Conservation (phyloP, 768 basidiomycete genomes). For the Russula earlei region DNA sequence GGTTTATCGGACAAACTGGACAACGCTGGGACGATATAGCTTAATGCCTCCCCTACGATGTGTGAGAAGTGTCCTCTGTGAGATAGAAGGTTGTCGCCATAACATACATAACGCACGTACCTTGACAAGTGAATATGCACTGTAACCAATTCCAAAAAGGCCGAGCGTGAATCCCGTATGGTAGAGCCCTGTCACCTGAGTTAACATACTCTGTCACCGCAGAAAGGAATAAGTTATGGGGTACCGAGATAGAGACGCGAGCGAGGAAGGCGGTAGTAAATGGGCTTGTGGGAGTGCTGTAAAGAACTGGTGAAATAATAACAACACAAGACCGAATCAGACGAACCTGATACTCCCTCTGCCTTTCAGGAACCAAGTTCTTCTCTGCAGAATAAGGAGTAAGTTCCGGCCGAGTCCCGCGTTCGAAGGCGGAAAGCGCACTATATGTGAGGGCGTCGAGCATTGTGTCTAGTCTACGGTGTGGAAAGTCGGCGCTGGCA, state of each 20-base stretch:
- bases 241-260: constrained; percentile 57
- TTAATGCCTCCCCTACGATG: constrained; percentile 9
- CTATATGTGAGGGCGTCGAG: constrained; percentile 58
- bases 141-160: constrained; percentile 43
- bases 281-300: constrained; percentile 36
- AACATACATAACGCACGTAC: constrained; percentile 19
- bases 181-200: constrained; percentile 39
- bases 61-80: neutral
- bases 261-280: constrained; percentile 54
- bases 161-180: constrained; percentile 44
- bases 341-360: constrained; percentile 56
- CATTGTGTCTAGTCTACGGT: constrained; percentile 28
- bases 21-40: neutral
- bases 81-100: neutral
- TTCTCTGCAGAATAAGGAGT: constrained; percentile 35
- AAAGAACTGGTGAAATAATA: neutral
- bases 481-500: neutral
- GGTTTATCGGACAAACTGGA: neutral
- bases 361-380: constrained; percentile 56
- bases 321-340: neutral
- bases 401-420: too few relatives aligned
- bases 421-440: constrained; percentile 26
- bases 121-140: constrained; percentile 38
- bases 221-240: constrained; percentile 18
- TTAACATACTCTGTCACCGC: neutral